Conservation (phyloP, 148 eudicot species). For the Pharnaceum exiguum region DNA sequence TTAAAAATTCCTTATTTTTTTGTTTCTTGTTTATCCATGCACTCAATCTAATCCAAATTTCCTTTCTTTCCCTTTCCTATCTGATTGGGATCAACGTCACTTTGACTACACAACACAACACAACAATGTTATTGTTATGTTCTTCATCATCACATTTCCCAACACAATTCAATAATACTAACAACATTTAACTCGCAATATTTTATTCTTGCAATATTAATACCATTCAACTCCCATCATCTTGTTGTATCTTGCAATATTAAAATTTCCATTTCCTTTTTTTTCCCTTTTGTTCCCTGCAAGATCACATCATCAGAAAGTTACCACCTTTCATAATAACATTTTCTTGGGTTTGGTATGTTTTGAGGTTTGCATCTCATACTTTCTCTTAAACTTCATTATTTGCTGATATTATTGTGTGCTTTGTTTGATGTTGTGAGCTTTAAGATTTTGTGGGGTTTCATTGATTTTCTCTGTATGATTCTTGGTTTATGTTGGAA, state of each 20-base stretch:
- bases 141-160: slow-evolving; percentile 8
- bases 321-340: not conserved
- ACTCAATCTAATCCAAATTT: slow-evolving; percentile 27
- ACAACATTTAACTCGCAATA: no score
- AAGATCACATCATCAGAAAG: not conserved
- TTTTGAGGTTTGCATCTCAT: slow-evolving; percentile 16
- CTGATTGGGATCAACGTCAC: slow-evolving; percentile 20
- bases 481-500: not conserved
- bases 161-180: not conserved
- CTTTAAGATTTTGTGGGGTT: not conserved
- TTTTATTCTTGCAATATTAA: not conserved
- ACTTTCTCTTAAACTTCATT: not conserved
- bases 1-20: slow-evolving; percentile 24
- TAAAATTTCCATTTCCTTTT: not conserved
- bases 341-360: not conserved
- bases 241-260: not conserved
- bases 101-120: not conserved
- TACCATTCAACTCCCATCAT: not conserved
- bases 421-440: not conserved
- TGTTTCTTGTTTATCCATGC: no score
- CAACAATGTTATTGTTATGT: slow-evolving; percentile 15
- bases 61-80: not conserved
- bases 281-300: not conserved
- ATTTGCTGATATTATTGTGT: not conserved
- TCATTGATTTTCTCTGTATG: not conserved